Evolutionary conservation across 139 green algal genomes (phyloP), one percentile per base, ranked within the genome.

Genomic region (Coccomyxa sp.): DNA sequence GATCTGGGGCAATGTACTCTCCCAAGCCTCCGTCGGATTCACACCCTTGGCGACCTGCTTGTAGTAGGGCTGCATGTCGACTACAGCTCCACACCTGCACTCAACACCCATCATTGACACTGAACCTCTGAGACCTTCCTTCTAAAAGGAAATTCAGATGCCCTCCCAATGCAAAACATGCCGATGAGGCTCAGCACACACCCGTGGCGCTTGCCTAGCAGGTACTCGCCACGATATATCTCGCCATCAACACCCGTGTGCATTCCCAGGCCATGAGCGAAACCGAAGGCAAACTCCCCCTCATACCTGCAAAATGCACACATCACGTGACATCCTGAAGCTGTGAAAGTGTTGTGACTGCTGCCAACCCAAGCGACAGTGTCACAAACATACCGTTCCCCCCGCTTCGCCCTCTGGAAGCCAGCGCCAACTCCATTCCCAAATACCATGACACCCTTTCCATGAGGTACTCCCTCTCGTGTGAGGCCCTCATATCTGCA

Each of bases 401-500:
- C 92, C 1, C 83, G 87, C 16, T 93, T 82, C 13, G 82, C 66
- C 28, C 83, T 79, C 77, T 94, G 83, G 84, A 97, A 92, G 82
- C 93, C 95, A 23, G 89, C 95, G 25, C 92, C 95, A 17, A 88
- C 90, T 75, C 91, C 93, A 57, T 93, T 95, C 76, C 95, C 95
- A 82, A 97, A 93, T 1, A 91, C 86, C 85, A 98, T 91, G 14
- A 95, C 90, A 45, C 95, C 95, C 85, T 95, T 96, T 76, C 88
- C 91, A 81, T 97, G 94, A 0, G 95, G 94, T 3, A 95, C 86
- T 51, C 91, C 90, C 38, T 95, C 88, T 45, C 92, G 81, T 51
- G 87, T 93, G 17, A 97, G 85, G 27, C 95, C 95, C 91, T 98
- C 95, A 83, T 92, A 98, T 13, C 95, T 98, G 92, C 86, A 86